Evolutionary conservation across 345 rosid species (phyloP), one percentile per base, ranked within the genome.

Genomic region (Firmiana major): DNA sequence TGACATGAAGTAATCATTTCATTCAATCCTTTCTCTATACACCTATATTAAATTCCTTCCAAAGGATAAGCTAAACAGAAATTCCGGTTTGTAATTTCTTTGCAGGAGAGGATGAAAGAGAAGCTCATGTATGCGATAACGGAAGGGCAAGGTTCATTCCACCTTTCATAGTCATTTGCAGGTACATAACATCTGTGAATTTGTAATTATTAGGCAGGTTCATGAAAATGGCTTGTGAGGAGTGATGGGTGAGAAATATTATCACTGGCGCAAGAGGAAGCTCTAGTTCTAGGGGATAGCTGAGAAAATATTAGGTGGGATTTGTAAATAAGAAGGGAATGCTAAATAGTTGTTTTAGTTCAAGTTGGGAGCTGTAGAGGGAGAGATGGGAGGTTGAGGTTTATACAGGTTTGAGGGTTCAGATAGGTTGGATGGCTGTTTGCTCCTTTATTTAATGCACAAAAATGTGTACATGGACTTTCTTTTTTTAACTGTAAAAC

Each of bases 71-170:
- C n/a, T 71, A 6, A 71, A 19, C 0, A 2, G 12, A 36, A 36
- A 71, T 5, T 26, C 2, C 16, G 59, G 58, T 7, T 9, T 0
- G 19, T 60, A 28, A 15, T 49, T 48, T 26, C 21, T 28, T 4
- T 89, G 83, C 90, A 95, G 99, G 99, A 93, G 75, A 95, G 80
- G 87, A 91, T 93, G 98, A 92, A 83, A 85, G 98, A 91, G 88
- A 95, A 90, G 83, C 87, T 95, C 12, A 38, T 93, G 70, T 91
- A 90, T 78, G 99, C 99, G 24, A 90, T 95, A 84, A 93, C 88
- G 9, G 99, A 95, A 85, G 99, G 99, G 22, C 99, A 93, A 84
- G 99, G 99, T 69, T 93, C 98, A 7, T 95, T 95, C 86, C 99
- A 93, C 81, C 99, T 95, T 65, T 95, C 99, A 8, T 94, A 91